These are phyloP conservation scores for Wickerhamomyces strasburgensis DNA, from an alignment of 805 yeast genomes.

Conservation along the genomic window DNA sequence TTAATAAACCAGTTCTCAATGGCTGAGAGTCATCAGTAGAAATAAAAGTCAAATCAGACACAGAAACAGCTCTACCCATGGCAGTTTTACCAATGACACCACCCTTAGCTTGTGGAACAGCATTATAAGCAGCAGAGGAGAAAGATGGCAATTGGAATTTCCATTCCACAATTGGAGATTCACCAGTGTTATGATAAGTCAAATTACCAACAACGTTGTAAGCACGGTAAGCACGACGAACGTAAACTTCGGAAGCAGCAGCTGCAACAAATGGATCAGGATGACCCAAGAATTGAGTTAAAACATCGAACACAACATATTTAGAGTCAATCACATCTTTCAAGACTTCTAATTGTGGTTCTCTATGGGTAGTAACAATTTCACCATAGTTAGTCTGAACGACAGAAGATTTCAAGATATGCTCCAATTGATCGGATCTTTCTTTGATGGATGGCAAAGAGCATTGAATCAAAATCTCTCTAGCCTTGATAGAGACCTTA, in stretches of 20 bases:
- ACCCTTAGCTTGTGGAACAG: slow-evolving; percentile 48
- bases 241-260: slow-evolving; percentile 96
- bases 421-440: slow-evolving; percentile 95
- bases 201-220: slow-evolving; percentile 83
- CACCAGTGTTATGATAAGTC: slow-evolving; percentile 48
- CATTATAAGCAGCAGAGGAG: slow-evolving; percentile 67
- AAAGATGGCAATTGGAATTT: slow-evolving; percentile 78
- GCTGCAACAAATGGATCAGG: slow-evolving; percentile 83
- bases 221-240: slow-evolving; percentile 95
- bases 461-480: slow-evolving; percentile 95
- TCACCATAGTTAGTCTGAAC: slow-evolving; percentile 89
- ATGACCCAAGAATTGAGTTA: slow-evolving; percentile 83
- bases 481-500: slow-evolving; percentile 89
- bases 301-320: slow-evolving; percentile 93
- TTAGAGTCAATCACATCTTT: slow-evolving; percentile 94
- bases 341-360: slow-evolving; percentile 75
- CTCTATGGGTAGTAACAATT: slow-evolving; percentile 64
- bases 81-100: slow-evolving; percentile 34
- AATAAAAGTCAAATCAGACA: slow-evolving; percentile 84
- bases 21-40: slow-evolving; percentile 66
- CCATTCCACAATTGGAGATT: slow-evolving; percentile 77
- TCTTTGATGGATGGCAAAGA: slow-evolving; percentile 94
- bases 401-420: slow-evolving; percentile 86
- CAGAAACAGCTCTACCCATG: slow-evolving; percentile 85
- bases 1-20: slow-evolving; percentile 77